Evolutionary conservation across 768 basidiomycete species (phyloP).

Genomic region (Phanerodontia chrysosporium): DNA sequence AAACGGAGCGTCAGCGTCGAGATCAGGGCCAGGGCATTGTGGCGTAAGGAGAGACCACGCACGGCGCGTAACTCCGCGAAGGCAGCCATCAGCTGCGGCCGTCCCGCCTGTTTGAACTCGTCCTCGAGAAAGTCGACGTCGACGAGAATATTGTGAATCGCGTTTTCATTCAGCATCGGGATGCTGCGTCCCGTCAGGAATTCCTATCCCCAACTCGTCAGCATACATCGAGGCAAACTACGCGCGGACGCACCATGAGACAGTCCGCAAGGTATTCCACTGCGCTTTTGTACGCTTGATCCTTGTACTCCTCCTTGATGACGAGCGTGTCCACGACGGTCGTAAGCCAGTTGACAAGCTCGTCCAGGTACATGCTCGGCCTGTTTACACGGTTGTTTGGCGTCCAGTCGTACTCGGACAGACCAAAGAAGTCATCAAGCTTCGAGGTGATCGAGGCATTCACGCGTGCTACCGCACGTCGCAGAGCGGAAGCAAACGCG

Average conservation of each 20-base stretch:
- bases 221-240: not conserved
- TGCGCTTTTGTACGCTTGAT: constrained; percentile 85
- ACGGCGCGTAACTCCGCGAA: constrained; percentile 82
- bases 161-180: constrained; percentile 81
- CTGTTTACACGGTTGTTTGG: constrained; percentile 63
- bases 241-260: constrained; percentile 66
- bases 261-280: constrained; percentile 84
- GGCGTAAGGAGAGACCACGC: constrained; percentile 24
- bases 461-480: constrained; percentile 70
- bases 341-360: constrained; percentile 93
- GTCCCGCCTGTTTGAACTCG: constrained; percentile 75
- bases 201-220: constrained; percentile 40
- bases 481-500: constrained; percentile 68
- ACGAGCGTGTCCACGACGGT: constrained; percentile 90
- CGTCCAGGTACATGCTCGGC: constrained; percentile 92
- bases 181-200: constrained; percentile 77
- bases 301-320: constrained; percentile 82
- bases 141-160: constrained; percentile 77
- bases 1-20: not conserved
- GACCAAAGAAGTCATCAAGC: constrained; percentile 92
- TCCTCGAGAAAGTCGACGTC: constrained; percentile 88
- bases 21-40: not conserved
- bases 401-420: constrained; percentile 94
- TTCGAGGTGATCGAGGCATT: constrained; percentile 83
- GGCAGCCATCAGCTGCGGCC: constrained; percentile 61